Conservation (phyloP, 768 basidiomycete species). For the Strobilomyces confusus region DNA sequence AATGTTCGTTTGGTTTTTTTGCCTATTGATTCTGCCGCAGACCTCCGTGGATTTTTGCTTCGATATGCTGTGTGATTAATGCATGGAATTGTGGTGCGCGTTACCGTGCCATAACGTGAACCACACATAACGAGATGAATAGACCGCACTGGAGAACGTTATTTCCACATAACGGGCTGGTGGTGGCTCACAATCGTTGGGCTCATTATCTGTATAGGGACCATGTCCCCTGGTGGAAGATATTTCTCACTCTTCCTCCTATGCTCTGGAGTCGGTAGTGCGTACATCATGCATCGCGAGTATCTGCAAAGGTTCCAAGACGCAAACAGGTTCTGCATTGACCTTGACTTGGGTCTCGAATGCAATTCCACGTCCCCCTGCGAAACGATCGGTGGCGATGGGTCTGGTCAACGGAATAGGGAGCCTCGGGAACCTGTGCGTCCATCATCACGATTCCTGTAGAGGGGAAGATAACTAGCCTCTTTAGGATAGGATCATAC, state of each 20-base stretch:
- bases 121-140: neutral
- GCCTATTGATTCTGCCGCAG: conserved; percentile 26
- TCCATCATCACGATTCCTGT: neutral
- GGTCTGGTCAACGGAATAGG: conserved; percentile 61
- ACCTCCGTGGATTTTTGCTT: conserved; percentile 59
- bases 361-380: conserved; percentile 55
- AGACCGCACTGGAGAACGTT: conserved; percentile 63
- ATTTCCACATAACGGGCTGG: conserved; percentile 53
- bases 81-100: conserved; percentile 49
- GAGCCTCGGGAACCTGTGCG: conserved; percentile 57
- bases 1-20: neutral
- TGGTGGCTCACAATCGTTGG: conserved; percentile 61
- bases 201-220: conserved; percentile 55
- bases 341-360: conserved; percentile 62
- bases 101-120: neutral
- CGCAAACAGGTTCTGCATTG: conserved; percentile 35
- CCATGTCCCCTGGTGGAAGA: conserved; percentile 46
- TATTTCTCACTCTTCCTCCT: conserved; percentile 66
- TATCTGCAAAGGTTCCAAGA: neutral
- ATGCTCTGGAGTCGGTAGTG: conserved; percentile 48
- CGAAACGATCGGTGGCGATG: conserved; percentile 49
- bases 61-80: conserved; percentile 45
- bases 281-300: neutral
- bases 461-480: neutral
- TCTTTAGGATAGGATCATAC: neutral